Evolutionary conservation across 495 filamentous ascomycete genomes (phyloP).

Genomic region (Tuber microsphaerosporum): DNA sequence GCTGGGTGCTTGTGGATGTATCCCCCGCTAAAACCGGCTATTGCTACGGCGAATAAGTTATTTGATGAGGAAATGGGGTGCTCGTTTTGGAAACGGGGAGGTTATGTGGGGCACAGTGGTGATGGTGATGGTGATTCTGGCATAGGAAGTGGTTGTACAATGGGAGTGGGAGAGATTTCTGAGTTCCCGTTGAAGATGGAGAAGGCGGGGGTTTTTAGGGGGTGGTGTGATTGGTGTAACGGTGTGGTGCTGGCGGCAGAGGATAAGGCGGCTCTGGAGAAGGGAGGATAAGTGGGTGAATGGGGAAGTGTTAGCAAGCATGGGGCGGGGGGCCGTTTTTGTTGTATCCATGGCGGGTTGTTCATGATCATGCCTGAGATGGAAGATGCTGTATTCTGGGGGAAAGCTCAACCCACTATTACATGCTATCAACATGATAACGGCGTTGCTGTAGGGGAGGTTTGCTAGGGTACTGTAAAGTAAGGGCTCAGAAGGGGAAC

Average conservation of each 20-base stretch:
- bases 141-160: not conserved
- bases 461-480: not conserved
- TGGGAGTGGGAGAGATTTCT: not conserved
- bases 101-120: slow-evolving; percentile 1
- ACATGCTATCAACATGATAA: not conserved
- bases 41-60: not conserved
- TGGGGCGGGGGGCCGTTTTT: not conserved
- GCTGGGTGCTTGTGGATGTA: slow-evolving; percentile 15
- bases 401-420: not conserved
- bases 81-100: slow-evolving; percentile 7
- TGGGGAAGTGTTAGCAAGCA: not conserved
- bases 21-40: not conserved
- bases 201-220: slow-evolving; percentile 9
- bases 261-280: slow-evolving; percentile 14
- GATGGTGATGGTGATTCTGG: not conserved
- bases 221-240: slow-evolving; percentile 34
- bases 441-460: not conserved
- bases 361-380: not conserved
- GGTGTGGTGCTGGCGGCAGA: slow-evolving; percentile 18
- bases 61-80: slow-evolving; percentile 8
- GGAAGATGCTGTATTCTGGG: not conserved
- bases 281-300: not conserved
- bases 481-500: not conserved
- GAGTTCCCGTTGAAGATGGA: not conserved
- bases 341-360: not conserved